A percentile compares a stretch with the other conserved stretches of the same genome.
phyloP scores from a whole-genome alignment of 805 yeast species.

The Blastobotrys muscicola region DNA sequence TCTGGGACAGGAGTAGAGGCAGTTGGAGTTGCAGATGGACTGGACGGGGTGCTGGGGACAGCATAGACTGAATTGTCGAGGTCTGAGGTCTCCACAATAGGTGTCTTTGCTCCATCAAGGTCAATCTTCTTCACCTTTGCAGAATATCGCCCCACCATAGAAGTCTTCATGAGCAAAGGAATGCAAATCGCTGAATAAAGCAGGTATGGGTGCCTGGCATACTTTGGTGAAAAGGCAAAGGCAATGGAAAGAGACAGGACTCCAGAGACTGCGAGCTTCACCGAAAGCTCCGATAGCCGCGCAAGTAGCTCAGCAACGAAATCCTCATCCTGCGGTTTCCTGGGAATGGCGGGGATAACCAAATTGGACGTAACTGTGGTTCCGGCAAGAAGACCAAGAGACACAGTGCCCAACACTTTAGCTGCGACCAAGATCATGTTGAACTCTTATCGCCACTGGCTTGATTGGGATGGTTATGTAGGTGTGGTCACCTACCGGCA shows the following conservation, averaged over 20 bases:
- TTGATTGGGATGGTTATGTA: no score
- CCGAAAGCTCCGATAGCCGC: conserved; percentile 6
- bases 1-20: no score
- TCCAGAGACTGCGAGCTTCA: conserved; percentile 18
- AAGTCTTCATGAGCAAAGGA: conserved; percentile 11
- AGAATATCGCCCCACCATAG: no score
- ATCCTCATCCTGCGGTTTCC: not conserved
- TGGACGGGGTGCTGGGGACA: not conserved
- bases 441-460: no score
- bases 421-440: no score
- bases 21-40: no score
- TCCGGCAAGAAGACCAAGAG: conserved; percentile 30
- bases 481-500: no score
- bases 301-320: not conserved
- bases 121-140: no score
- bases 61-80: conserved; percentile 15
- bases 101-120: not conserved
- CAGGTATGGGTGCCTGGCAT: conserved; percentile 28
- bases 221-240: conserved; percentile 18
- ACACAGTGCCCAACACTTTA: conserved; percentile 28
- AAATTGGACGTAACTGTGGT: conserved; percentile 17
- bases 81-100: conserved; percentile 10
- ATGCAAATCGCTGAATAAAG: conserved; percentile 26
- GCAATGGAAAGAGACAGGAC: conserved; percentile 19
- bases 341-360: conserved; percentile 4